Conservation (phyloP, 306 rosid species). For the Acmispon strigosus region DNA sequence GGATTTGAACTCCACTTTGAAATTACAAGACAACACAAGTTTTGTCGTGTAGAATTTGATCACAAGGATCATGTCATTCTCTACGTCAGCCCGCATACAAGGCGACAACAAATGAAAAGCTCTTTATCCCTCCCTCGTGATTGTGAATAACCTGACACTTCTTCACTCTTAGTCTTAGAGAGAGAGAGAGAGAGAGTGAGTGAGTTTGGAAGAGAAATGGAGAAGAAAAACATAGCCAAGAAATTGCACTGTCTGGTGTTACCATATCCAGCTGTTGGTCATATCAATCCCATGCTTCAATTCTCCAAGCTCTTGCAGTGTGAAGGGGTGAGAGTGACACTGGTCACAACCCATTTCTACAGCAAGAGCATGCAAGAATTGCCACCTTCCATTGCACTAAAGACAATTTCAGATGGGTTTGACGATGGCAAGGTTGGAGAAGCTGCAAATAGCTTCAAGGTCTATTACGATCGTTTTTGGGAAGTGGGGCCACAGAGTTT, state of each 20-base stretch:
- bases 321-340: conserved; percentile 25
- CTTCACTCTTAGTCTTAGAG: too few species aligned
- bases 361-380: background rate
- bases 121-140: too few species aligned
- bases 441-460: background rate
- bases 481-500: conserved; percentile 17
- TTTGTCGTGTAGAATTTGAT: too few species aligned
- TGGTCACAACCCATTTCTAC: conserved; percentile 20
- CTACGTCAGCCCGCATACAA: too few species aligned
- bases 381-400: conserved; percentile 1
- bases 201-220: background rate
- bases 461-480: background rate
- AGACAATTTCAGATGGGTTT: conserved; percentile 41
- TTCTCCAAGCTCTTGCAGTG: conserved; percentile 5
- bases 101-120: too few species aligned
- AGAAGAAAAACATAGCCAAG: background rate
- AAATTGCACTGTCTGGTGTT: conserved; percentile 22
- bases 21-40: too few species aligned
- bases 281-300: conserved; percentile 16
- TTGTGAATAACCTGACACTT: too few species aligned
- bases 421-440: background rate
- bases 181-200: background rate
- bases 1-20: too few species aligned
- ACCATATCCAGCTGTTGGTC: conserved; percentile 31
- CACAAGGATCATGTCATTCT: too few species aligned